phyloP scores from a whole-genome alignment of 2,329 filamentous ascomycete species.

The Balansia obtecta region DNA sequence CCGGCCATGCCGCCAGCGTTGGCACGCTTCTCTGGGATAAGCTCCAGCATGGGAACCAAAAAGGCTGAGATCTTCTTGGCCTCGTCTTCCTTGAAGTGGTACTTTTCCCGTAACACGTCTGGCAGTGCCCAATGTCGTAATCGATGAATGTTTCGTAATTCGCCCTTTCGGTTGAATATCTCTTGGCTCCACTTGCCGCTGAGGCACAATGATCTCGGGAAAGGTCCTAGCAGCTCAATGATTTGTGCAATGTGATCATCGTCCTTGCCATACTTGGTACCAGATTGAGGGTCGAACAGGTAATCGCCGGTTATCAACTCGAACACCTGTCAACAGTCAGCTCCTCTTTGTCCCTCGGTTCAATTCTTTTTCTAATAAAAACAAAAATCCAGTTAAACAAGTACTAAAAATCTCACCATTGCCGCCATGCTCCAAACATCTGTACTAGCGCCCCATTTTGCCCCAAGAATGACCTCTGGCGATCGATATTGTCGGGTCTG shows the following conservation, averaged over 20 bases:
- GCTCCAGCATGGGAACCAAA: constrained; percentile 78
- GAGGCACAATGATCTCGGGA: constrained; percentile 83
- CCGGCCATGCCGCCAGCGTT: constrained; percentile 94
- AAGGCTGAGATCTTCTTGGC: constrained; percentile 69
- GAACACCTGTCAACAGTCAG: constrained; percentile 53
- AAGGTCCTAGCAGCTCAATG: constrained; percentile 87
- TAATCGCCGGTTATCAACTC: constrained; percentile 98
- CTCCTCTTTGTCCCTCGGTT: background rate
- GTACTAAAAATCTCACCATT: constrained; percentile 52
- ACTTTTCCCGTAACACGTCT: constrained; percentile 90
- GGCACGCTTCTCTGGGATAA: constrained; percentile 76
- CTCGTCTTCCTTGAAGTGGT: constrained; percentile 82
- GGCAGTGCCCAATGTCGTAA: constrained; percentile 91
- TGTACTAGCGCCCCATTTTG: constrained; percentile 98
- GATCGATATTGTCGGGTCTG: constrained; percentile 96
- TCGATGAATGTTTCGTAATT: constrained; percentile 92
- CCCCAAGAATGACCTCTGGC: constrained; percentile 89
- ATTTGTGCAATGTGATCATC: constrained; percentile 99
- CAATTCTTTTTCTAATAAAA: too few relatives aligned
- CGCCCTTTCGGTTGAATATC: constrained; percentile 96
- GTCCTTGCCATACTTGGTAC: constrained; percentile 98
- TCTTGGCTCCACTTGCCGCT: constrained; percentile 96
- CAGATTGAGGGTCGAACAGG: constrained; percentile 94
- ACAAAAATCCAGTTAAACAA: background rate
- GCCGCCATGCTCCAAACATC: constrained; percentile 99